Evolutionary conservation across 2,329 filamentous ascomycete species (phyloP), one percentile per base, ranked within the genome.

Genomic region (Daldinia eschscholtzii): DNA sequence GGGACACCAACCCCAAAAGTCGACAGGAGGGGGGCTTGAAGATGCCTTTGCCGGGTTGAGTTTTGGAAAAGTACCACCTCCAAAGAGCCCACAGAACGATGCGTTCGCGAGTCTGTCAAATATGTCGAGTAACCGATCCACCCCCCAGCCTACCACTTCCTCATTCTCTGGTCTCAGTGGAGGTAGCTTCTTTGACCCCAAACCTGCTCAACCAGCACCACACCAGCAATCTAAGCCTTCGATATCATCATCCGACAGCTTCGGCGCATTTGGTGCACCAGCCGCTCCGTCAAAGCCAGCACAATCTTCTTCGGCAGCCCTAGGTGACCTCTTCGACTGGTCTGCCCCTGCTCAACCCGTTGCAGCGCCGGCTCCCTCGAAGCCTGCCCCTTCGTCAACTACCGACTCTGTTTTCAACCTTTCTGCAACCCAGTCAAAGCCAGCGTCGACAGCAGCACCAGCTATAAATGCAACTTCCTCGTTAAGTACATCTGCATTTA

Each of bases 291-390:
- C 83, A 23, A 82, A 86, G 77, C 84, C 79, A 57, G 79, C 79
- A 72, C 82, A 80, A 59, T 75, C 85, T 13, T 79, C 85, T 1
- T 84, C 86, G 9, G 87, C 88, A 33, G 86, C 89, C 15, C 88
- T 96, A 74, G 90, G 89, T 56, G 93, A 97, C 77, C 85, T 98
- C 1, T 95, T 98, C 76, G 93, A 95, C 77, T 88, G 97, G 72
- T 87, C 88, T 6, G 81, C 87, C 0, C 74, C 84, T 18, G 75
- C 83, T 6, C 79, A 85, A 59, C 81, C 85, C 6, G 80, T 85
- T 13, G 79, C 86, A 46, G 74, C 86, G 57, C 75, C 86, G 55
- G 75, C 86, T 63, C 76, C 82, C 57, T 70, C 83, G 46, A 73
- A 82, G 68, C 75, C 83, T 50, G 75, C 81, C 6, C 80, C 85